Percentiles rank a stretch among this genome's conserved stretches.
phyloP scores from a whole-genome alignment of 208 protist genomes.

The Trypanosoma vivax region DNA sequence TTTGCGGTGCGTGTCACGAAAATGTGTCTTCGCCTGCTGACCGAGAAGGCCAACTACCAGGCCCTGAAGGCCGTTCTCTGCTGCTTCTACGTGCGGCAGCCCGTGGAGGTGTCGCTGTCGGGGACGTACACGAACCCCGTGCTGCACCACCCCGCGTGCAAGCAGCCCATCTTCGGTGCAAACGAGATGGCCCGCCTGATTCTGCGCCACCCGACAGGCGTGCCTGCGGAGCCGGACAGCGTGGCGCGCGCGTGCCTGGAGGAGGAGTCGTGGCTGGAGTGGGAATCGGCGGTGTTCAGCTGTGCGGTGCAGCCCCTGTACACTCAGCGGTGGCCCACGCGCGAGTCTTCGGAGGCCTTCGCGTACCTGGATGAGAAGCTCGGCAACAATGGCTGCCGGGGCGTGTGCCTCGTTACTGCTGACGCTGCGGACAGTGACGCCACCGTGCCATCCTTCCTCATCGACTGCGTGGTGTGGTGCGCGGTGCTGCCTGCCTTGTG shows the following conservation, averaged over 20 bases:
- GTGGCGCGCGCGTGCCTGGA: slow-evolving; percentile 25
- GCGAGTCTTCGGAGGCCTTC: slow-evolving; percentile 36
- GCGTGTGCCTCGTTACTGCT: slow-evolving; percentile 12
- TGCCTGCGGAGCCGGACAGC: background rate
- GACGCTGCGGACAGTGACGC: background rate
- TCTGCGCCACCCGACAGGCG: background rate
- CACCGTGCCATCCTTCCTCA: slow-evolving; percentile 37
- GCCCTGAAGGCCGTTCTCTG: slow-evolving; percentile 75
- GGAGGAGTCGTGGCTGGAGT: slow-evolving; percentile 77
- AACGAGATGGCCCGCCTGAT: slow-evolving; percentile 65
- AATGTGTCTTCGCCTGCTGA: slow-evolving; percentile 50
- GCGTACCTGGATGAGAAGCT: slow-evolving; percentile 48
- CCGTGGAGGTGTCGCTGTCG: slow-evolving; percentile 61
- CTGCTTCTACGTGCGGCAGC: slow-evolving; percentile 34
- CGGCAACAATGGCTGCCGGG: slow-evolving; percentile 22
- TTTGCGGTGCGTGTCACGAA: too few species aligned
- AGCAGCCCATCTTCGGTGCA: slow-evolving; percentile 40
- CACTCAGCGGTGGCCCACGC: slow-evolving; percentile 49
- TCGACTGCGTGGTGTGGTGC: slow-evolving; percentile 65
- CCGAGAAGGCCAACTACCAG: slow-evolving; percentile 85
- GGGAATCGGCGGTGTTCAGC: slow-evolving; percentile 65
- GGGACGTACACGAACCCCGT: slow-evolving; percentile 55
- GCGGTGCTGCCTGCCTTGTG: slow-evolving; percentile 74
- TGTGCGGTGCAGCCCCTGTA: slow-evolving; percentile 55
- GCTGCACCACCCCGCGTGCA: slow-evolving; percentile 38